Evolutionary conservation across 768 basidiomycete species (phyloP).

Genomic region (Suillus spraguei): DNA sequence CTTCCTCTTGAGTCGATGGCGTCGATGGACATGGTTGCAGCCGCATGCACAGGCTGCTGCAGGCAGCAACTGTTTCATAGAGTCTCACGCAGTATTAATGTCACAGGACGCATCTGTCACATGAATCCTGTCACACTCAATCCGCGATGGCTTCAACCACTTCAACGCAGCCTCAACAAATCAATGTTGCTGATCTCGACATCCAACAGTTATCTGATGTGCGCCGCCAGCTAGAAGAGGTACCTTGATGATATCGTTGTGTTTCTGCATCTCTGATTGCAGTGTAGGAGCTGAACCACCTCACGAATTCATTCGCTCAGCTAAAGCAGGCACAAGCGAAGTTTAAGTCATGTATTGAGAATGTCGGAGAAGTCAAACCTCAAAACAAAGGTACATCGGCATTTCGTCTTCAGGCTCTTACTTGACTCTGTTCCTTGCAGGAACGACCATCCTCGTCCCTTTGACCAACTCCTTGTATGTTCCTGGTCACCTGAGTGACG

Average conservation of each 20-base stretch:
- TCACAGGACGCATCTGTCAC: conserved; percentile 19
- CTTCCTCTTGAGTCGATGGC: conserved; percentile 32
- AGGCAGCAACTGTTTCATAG: conserved; percentile 14
- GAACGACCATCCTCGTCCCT: conserved; percentile 88
- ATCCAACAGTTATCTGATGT: conserved; percentile 87
- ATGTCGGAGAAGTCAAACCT: conserved; percentile 72
- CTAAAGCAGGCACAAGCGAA: conserved; percentile 93
- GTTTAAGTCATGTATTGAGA: conserved; percentile 86
- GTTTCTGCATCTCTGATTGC: not conserved
- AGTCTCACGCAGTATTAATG: conserved; percentile 21
- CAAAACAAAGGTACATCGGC: conserved; percentile 56
- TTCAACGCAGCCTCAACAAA: conserved; percentile 56
- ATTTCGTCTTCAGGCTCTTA: not conserved
- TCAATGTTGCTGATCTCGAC: conserved; percentile 83
- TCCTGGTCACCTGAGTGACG: conserved; percentile 83
- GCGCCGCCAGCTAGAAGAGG: conserved; percentile 91
- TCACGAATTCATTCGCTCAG: conserved; percentile 90
- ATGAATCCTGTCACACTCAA: conserved; percentile 9
- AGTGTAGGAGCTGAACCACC: conserved; percentile 83
- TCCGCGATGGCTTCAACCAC: conserved; percentile 35
- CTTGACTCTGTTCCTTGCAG: conserved; percentile 42
- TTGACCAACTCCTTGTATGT: conserved; percentile 95
- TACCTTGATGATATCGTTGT: conserved; percentile 29
- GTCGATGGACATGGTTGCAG: conserved; percentile 26
- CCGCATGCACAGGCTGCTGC: conserved; percentile 21